phyloP scores from a whole-genome alignment of 2,329 filamentous ascomycete genomes.

The Ascochyta fabae region DNA sequence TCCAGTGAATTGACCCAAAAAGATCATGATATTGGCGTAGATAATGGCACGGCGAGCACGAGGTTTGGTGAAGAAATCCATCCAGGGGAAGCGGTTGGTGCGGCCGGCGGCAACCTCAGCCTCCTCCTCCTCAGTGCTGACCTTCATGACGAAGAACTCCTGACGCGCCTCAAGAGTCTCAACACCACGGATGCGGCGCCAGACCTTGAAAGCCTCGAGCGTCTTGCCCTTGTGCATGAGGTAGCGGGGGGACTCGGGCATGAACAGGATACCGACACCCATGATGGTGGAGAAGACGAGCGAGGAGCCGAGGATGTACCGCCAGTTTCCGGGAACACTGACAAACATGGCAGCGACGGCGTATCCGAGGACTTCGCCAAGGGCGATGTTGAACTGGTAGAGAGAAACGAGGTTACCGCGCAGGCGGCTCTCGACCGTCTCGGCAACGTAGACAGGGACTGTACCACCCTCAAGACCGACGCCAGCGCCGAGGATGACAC shows the following conservation, averaged over 20 bases:
- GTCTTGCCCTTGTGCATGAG: constrained; percentile 70
- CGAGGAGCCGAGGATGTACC: constrained; percentile 75
- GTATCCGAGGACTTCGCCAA: constrained; percentile 76
- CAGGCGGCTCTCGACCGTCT: constrained; percentile 70
- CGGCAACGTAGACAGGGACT: constrained; percentile 76
- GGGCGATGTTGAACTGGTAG: constrained; percentile 78
- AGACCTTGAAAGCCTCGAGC: constrained; percentile 69
- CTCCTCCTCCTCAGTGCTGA: constrained; percentile 63
- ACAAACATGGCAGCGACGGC: constrained; percentile 76
- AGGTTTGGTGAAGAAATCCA: constrained; percentile 75
- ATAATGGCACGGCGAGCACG: constrained; percentile 63
- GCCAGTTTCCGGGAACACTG: constrained; percentile 72
- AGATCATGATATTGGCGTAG: constrained; percentile 75
- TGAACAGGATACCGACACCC: constrained; percentile 70
- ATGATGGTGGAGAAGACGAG: constrained; percentile 72
- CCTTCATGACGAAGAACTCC: constrained; percentile 76
- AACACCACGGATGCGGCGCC: constrained; percentile 74
- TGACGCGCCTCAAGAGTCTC: constrained; percentile 64
- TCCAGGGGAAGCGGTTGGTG: constrained; percentile 68
- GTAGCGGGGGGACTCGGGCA: constrained; percentile 72
- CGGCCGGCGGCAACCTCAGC: constrained; percentile 59
- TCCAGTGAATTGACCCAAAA: constrained; percentile 75
- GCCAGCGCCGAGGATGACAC: constrained; percentile 72
- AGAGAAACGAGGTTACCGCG: constrained; percentile 76
- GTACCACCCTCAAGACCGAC: constrained; percentile 77